Evolutionary conservation across 148 eudicot genomes (phyloP).

Genomic region (Gaultheria prostrata): DNA sequence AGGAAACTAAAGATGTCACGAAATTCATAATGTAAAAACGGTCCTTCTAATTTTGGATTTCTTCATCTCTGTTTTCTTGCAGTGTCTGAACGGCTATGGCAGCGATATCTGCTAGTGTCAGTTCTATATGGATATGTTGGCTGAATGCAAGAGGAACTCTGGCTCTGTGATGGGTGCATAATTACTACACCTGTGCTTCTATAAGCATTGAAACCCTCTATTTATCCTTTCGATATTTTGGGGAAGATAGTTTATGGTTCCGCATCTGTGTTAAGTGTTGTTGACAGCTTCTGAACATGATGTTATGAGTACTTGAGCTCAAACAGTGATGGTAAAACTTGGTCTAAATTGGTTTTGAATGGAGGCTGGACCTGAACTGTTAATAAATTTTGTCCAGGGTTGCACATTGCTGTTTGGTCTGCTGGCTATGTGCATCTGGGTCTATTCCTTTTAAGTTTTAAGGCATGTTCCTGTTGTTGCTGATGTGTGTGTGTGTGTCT

Average conservation of each 20-base stretch:
- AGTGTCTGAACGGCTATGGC: slow-evolving; percentile 11
- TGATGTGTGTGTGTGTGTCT: not conserved
- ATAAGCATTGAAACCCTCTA: not conserved
- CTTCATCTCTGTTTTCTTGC: not conserved
- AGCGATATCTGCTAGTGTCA: slow-evolving; percentile 8
- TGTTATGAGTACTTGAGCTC: not conserved
- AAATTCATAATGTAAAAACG: not conserved
- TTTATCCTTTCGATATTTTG: not conserved
- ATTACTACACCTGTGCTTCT: slow-evolving; percentile 3
- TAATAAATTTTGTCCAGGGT: not conserved
- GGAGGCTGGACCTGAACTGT: not conserved
- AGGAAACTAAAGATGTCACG: no score
- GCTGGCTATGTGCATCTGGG: not conserved
- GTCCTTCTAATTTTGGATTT: not conserved
- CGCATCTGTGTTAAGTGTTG: not conserved
- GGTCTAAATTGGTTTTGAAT: not conserved
- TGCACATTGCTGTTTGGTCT: not conserved
- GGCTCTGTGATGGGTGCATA: slow-evolving; percentile 48
- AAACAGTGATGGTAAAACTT: not conserved
- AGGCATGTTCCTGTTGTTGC: not conserved
- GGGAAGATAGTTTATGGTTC: not conserved
- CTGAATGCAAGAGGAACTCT: slow-evolving; percentile 69
- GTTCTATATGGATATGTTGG: slow-evolving; percentile 32
- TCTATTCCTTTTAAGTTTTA: not conserved
- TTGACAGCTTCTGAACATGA: not conserved